Evolutionary conservation across 1,284 basidiomycete species (phyloP).

Genomic region (Moniliophthora roreri): DNA sequence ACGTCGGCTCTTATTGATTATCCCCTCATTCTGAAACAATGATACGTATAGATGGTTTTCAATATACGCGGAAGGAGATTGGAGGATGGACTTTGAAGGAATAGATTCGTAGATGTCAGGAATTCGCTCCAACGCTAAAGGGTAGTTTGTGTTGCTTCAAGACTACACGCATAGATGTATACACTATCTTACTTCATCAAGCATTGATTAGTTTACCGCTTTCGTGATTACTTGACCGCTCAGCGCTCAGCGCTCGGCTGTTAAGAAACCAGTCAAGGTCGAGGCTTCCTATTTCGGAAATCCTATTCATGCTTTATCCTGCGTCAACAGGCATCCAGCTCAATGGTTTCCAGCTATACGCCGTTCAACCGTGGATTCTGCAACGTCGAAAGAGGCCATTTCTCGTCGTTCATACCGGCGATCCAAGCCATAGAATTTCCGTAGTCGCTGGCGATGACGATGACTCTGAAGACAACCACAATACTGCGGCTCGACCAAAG

Average conservation of each 20-base stretch:
- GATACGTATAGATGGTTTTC: background rate
- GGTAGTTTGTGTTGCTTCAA: too few species aligned
- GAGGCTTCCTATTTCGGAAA: background rate
- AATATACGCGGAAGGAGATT: background rate
- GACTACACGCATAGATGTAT: too few species aligned
- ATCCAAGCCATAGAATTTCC: slow-evolving; percentile 63
- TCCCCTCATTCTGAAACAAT: background rate
- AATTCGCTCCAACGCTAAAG: too few species aligned
- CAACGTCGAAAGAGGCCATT: slow-evolving; percentile 60
- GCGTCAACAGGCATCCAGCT: slow-evolving; percentile 27
- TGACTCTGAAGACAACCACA: slow-evolving; percentile 58
- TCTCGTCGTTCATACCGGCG: slow-evolving; percentile 73
- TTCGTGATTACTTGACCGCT: too few species aligned
- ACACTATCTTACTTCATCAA: too few species aligned
- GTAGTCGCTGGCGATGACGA: slow-evolving; percentile 49
- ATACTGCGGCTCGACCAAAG: slow-evolving; percentile 67
- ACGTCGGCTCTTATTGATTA: background rate
- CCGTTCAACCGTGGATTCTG: slow-evolving; percentile 81
- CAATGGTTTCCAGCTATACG: slow-evolving; percentile 73
- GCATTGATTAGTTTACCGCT: too few species aligned
- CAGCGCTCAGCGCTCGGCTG: too few species aligned
- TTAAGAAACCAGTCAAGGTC: too few species aligned
- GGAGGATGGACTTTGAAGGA: slow-evolving; percentile 1
- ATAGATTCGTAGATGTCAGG: background rate
- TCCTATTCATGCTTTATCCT: slow-evolving; percentile 4